Conservation (phyloP, 495 filamentous ascomycete genomes). For the Xylaria sp. region DNA sequence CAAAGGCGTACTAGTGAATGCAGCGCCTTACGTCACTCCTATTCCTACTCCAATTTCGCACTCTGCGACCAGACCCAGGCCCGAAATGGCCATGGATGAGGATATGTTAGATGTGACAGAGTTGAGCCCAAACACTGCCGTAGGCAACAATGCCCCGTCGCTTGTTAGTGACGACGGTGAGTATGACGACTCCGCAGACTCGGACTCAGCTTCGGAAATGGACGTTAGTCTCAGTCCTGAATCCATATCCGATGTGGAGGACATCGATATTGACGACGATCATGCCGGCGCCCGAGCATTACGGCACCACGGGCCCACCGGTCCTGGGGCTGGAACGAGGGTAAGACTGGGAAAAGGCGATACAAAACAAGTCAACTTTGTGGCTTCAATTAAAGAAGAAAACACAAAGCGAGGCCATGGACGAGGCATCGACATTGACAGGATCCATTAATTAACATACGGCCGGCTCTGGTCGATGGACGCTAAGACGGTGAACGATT, state of each 20-base stretch:
- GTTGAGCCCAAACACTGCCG: slow-evolving; percentile 78
- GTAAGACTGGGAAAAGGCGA: slow-evolving; percentile 54
- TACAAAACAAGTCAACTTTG: slow-evolving; percentile 54
- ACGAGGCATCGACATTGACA: slow-evolving; percentile 29
- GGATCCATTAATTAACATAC: slow-evolving; percentile 14
- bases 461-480: slow-evolving; percentile 11
- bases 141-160: slow-evolving; percentile 82
- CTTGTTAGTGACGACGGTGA: slow-evolving; percentile 87
- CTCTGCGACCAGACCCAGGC: slow-evolving; percentile 36
- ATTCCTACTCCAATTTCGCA: slow-evolving; percentile 39
- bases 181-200: slow-evolving; percentile 66
- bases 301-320: slow-evolving; percentile 44
- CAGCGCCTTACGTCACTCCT: slow-evolving; percentile 45
- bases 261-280: slow-evolving; percentile 56
- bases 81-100: slow-evolving; percentile 52
- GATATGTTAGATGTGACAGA: slow-evolving; percentile 63
- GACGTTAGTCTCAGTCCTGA: slow-evolving; percentile 50
- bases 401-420: slow-evolving; percentile 43
- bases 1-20: slow-evolving; percentile 53
- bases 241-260: slow-evolving; percentile 57
- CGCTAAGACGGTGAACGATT: slow-evolving; percentile 19
- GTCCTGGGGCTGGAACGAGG: slow-evolving; percentile 36
- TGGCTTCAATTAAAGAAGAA: slow-evolving; percentile 46
- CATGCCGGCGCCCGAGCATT: slow-evolving; percentile 44
- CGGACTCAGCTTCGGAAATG: slow-evolving; percentile 50